Evolutionary conservation across 169 alveolate genomes (phyloP).

Genomic region (Cryptosporidium tyzzeri): DNA sequence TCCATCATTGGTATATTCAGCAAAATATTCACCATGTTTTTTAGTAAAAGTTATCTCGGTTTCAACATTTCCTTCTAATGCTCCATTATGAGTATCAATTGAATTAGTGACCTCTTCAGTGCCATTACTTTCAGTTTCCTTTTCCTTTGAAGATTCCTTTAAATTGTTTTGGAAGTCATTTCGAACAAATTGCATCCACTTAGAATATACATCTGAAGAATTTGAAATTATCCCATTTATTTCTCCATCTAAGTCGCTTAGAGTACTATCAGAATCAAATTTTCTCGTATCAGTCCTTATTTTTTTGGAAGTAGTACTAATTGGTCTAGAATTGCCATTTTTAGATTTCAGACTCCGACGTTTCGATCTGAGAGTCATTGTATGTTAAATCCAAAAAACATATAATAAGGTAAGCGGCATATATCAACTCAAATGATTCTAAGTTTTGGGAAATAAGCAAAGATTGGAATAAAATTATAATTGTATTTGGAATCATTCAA

Average conservation of each 20-base stretch:
- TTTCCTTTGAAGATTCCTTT: not conserved
- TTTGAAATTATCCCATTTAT: not conserved
- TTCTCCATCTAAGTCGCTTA: not conserved
- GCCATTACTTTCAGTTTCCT: not conserved
- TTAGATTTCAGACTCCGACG: conserved; percentile 9
- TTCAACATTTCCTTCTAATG: not conserved
- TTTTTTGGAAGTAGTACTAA: conserved; percentile 2
- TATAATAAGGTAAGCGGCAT: not conserved
- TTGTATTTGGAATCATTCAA: not conserved
- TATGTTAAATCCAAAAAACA: not conserved
- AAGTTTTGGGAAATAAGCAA: not conserved
- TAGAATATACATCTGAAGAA: not conserved
- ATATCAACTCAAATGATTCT: not conserved
- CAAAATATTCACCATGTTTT: conserved; percentile 23
- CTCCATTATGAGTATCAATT: not conserved
- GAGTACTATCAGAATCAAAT: conserved; percentile 5
- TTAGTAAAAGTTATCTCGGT: not conserved
- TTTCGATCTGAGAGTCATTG: not conserved
- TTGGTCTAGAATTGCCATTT: conserved; percentile 4
- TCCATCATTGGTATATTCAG: conserved; percentile 49
- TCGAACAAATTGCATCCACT: conserved; percentile 22
- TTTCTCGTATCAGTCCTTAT: not conserved
- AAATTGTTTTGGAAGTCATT: not conserved
- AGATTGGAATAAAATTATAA: not conserved
- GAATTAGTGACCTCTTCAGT: not conserved